Conservation (phyloP, 1,139 yeast genomes). For the Spencermartinsiella ligniputridi region DNA sequence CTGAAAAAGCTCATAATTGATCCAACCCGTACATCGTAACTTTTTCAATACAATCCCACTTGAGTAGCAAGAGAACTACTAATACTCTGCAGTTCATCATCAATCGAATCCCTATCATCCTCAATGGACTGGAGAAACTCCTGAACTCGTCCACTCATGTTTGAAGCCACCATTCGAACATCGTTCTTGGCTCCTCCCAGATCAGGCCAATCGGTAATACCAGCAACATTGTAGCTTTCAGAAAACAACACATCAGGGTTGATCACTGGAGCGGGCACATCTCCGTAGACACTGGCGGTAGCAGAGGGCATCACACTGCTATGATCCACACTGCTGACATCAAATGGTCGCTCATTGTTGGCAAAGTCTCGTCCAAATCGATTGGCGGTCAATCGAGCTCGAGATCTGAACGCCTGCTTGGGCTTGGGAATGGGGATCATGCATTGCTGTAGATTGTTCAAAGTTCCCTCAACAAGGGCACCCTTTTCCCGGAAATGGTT, state of each 20-base stretch:
- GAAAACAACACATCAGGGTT: not conserved
- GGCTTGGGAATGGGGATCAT: constrained; percentile 45
- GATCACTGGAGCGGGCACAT: not conserved
- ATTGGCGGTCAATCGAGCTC: not conserved
- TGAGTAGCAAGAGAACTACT: constrained; percentile 47
- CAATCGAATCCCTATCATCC: constrained; percentile 32
- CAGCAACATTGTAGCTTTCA: not conserved
- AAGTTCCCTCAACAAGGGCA: constrained; percentile 87
- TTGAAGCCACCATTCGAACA: not conserved
- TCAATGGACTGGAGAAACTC: constrained; percentile 12
- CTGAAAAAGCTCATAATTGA: too few relatives aligned
- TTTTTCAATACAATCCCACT: constrained; percentile 30
- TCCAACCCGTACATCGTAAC: too few relatives aligned
- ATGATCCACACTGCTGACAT: not conserved
- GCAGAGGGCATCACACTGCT: not conserved
- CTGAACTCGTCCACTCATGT: not conserved
- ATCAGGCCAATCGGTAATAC: not conserved
- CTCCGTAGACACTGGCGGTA: not conserved
- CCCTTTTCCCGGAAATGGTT: constrained; percentile 80
- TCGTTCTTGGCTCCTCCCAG: constrained; percentile 12
- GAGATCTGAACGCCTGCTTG: constrained; percentile 4
- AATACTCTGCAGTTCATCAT: constrained; percentile 47
- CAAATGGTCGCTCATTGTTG: not conserved
- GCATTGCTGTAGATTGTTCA: constrained; percentile 72
- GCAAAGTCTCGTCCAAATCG: constrained; percentile 3